Evolutionary conservation across 495 filamentous ascomycete genomes (phyloP), one percentile per base, ranked within the genome.

Genomic region (Penicilliopsis zonata): DNA sequence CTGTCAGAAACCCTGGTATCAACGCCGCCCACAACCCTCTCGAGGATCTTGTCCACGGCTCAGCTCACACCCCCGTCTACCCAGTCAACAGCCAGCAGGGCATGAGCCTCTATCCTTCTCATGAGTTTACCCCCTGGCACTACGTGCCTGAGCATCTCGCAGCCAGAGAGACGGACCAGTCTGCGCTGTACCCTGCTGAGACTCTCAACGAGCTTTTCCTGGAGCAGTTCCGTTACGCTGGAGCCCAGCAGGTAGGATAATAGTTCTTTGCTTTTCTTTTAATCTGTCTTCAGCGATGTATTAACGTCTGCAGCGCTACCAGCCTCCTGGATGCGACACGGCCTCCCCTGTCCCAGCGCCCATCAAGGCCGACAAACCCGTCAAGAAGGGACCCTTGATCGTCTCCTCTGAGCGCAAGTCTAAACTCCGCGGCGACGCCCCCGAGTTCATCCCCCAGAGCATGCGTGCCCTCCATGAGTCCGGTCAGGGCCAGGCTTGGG

Each of bases 351-450:
- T 5, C 4, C 4, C 25, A 4, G 3, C 10, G 4, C 4, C 26
- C 26, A 5, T 13, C 5, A 31, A 31, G 18, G 5, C 6, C 5
- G 18, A 18, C 17, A 31, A 31, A 13, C 25, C 25, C 4, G n/a
- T 3, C 3, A 12, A 27, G 10, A 27, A n/a, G 5, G 25, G 25
- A 9, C 25, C 25, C 4, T 13, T 27, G 10, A n/a, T 27, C n/a
- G 25, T 27, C 4, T 5, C 25, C 5, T 27, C 25, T 9, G 10
- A 16, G 3, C 16, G 25, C 14, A 28, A 16, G 13, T 33, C 15
- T 10, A 24, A 36, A 18, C 38, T 50, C 28, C 43, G 43, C 17
- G 41, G 22, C 1, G 41, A 50, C 26, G 47, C 47, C 3, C 47
- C 47, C 1, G 43, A 40, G 18, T 50, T 50, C 24, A 18, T 50